Percentiles rank a stretch among this genome's conserved stretches.
Conservation (phyloP, 768 basidiomycete genomes). For the Termitomyces sp. region DNA sequence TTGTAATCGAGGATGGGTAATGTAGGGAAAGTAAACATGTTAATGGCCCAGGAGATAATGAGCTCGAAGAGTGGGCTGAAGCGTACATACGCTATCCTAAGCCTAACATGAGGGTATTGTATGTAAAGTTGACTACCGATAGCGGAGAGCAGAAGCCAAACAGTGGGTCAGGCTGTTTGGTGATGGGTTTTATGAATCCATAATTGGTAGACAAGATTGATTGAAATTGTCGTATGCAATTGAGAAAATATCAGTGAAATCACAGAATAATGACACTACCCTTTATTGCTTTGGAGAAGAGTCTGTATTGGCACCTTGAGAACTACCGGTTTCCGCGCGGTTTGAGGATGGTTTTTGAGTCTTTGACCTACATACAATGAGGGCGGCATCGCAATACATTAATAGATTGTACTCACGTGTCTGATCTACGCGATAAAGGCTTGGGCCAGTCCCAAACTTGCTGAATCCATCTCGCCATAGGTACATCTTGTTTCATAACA, state of each 20-base stretch:
- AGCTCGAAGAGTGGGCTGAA: constrained; percentile 1
- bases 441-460: constrained; percentile 79
- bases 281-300: constrained; percentile 10
- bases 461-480: constrained; percentile 86
- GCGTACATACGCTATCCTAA: constrained; percentile 12
- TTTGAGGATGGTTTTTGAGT: constrained; percentile 20
- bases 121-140: constrained; percentile 2
- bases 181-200: constrained; percentile 2
- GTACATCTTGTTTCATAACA: constrained; percentile 75
- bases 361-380: constrained; percentile 12
- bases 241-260: not conserved
- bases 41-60: constrained; percentile 2
- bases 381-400: not conserved
- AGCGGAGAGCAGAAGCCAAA: not conserved
- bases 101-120: constrained; percentile 11
- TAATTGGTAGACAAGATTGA: not conserved
- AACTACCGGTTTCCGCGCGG: constrained; percentile 10
- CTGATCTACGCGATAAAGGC: constrained; percentile 30
- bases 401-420: constrained; percentile 35
- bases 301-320: constrained; percentile 10
- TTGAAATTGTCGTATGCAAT: not conserved
- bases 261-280: not conserved
- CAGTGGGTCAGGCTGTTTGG: not conserved
- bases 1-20: constrained; percentile 1
- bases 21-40: not conserved